These are phyloP conservation scores for Thalia dealbata DNA, from an alignment of 176 grass and related monocot species.

Conservation along the genomic window DNA sequence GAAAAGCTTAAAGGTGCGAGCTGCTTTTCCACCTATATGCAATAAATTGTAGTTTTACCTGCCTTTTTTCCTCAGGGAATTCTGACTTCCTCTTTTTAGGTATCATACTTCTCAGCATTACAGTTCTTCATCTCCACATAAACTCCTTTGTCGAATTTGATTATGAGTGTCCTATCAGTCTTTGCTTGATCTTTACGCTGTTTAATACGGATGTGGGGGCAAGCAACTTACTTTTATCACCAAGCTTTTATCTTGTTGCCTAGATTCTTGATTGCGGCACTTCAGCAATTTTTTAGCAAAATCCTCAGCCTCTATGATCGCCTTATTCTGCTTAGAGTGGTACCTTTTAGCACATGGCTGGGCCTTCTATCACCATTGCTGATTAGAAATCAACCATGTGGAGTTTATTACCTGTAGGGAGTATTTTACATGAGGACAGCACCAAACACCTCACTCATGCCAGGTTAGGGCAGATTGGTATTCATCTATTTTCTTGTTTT, in stretches of 20 bases:
- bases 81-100: background rate
- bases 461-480: no score
- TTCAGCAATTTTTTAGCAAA: background rate
- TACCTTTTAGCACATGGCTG: no score
- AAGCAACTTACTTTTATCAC: background rate
- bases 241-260: no score
- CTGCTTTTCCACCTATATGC: background rate
- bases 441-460: no score
- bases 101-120: background rate
- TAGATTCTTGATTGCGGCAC: background rate
- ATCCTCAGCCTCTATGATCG: no score
- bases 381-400: no score
- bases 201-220: background rate
- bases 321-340: no score
- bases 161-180: background rate
- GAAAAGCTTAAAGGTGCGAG: constrained; percentile 85
- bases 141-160: background rate
- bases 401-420: no score
- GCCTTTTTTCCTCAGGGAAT: background rate
- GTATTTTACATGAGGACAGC: no score
- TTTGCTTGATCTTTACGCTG: background rate
- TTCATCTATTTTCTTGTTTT: no score
- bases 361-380: no score
- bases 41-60: background rate
- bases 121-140: background rate